A percentile compares a stretch with the other conserved stretches of the same genome.
phyloP scores from a whole-genome alignment of 169 alveolate species.

The Plasmodium vivax region DNA sequence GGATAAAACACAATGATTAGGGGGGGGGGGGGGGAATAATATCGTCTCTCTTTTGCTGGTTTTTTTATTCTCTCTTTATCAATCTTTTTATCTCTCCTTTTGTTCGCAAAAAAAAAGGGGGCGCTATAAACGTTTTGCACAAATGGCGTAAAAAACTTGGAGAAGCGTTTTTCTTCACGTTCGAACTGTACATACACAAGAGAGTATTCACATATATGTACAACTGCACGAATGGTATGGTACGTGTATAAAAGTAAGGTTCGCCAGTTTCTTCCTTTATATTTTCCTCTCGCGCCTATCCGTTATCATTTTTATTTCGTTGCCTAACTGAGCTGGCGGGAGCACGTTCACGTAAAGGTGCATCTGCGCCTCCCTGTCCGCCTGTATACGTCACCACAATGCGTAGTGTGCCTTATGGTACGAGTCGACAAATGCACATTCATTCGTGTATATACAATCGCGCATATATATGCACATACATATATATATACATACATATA shows the following conservation, averaged over 20 bases:
- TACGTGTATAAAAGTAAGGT: background rate
- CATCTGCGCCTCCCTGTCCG: background rate
- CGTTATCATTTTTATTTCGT: background rate
- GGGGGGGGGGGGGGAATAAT: background rate
- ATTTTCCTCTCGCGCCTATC: background rate
- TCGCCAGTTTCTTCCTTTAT: background rate
- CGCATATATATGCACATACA: too few species aligned
- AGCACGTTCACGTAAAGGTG: background rate
- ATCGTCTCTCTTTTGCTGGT: background rate
- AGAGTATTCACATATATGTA: background rate
- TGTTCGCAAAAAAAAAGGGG: background rate
- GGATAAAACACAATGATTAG: background rate
- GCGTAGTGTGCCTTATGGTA: background rate
- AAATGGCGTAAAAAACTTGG: background rate
- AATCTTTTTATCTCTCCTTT: background rate
- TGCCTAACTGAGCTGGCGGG: background rate
- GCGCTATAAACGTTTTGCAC: background rate
- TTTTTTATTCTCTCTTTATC: background rate
- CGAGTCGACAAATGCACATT: background rate
- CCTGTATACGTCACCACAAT: background rate
- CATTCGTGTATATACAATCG: background rate
- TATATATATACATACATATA: background rate
- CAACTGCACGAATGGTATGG: background rate
- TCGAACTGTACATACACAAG: background rate
- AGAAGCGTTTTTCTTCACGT: background rate